Evolutionary conservation across 2,329 filamentous ascomycete genomes (phyloP), one percentile per base, ranked within the genome.

Genomic region (Periconia macrospinosa): DNA sequence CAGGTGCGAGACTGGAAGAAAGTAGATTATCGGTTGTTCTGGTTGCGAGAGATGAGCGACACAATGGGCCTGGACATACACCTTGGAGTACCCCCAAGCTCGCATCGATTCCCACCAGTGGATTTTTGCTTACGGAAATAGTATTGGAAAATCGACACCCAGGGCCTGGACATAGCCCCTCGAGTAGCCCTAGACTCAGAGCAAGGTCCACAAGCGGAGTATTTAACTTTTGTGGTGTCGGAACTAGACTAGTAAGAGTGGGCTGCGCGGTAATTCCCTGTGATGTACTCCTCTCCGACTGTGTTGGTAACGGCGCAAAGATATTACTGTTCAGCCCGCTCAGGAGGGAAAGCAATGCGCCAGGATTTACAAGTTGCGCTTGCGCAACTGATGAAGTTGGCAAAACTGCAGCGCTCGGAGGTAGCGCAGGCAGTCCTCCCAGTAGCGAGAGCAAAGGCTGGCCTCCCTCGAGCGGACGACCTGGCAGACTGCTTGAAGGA

Each of bases 51-150:
- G 18, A 27, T 14, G 11, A n/a, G 11, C 45, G 47, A 20, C 47
- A 49, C 11, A 14, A 43, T 14, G 47, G 40, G 27, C 47, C 47
- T 17, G 47, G 47, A 17, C 47, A 49, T 15, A 49, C 30, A 13
- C 40, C 47, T 30, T 30, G 6, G 13, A 47, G 42, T n/a, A 47
- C 8, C 9, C 44, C 44, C n/a, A 46, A n/a, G n/a, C 18, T 27
- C 5, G 30, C 11, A 23, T 46, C 30, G 30, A 46, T n/a, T 13
- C 37, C 45, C 14, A 47, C 37, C 19, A 41, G 30, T 17, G 30
- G 45, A 15, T 30, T 17, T 47, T 13, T 47, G 19, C 20, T 30
- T 13, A 11, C 17, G 3, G 17, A 15, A 18, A 18, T 10, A 18
- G 30, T 14, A 8, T 17, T 40, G 7, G 30, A 40, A n/a, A 30